Evolutionary conservation across 192 early-diverging fungal genomes (phyloP), one percentile per base, ranked within the genome.

Genomic region (Coemansia sp.): DNA sequence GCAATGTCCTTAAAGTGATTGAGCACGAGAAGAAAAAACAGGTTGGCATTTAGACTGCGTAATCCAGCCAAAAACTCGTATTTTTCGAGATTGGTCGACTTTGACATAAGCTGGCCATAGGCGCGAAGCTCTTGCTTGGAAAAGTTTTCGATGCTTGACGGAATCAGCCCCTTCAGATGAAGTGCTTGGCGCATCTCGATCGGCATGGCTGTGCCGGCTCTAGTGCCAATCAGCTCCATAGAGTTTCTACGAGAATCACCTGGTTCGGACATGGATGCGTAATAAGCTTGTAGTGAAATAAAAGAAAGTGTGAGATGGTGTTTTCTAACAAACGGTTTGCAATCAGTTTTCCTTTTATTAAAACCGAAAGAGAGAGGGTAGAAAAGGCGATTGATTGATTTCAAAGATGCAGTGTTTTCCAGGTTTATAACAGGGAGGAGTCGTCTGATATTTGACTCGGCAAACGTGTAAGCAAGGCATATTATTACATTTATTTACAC

Each of bases 61-160:
- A 96, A 79, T 60, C 87, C 77, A 22, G 89, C 85, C 71, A 96
- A 72, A 75, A 92, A 94, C 60, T 87, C 79, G 69, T 93, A 93
- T 68, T 93, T 92, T 45, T 94, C 92, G 14, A 96, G 69, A 18
- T 85, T 66, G 7, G 85, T 84, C 5, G 82, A 64, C 66, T 91
- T 87, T 67, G 88, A 69, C 49, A 87, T 77, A 4, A 96, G 75
- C 71, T 89, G 87, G 28, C 77, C 70, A 14, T 92, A 72, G 8
- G 89, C 89, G 48, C 93, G 89, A 45, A 84, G 80, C 64, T 89
- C 88, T 62, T 96, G 94, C 22, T 76, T 74, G 10, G 88, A 86
- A 55, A 91, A 80, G 40, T 72, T 86, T 75, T 94, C 94, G 58
- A 92, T 80, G 56, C 83, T 84, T 34, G 85, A 60, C 5, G 94